Base-by-base conservation (phyloP, 495 filamentous ascomycete genomes). In the Aspergillus wentii region DNA sequence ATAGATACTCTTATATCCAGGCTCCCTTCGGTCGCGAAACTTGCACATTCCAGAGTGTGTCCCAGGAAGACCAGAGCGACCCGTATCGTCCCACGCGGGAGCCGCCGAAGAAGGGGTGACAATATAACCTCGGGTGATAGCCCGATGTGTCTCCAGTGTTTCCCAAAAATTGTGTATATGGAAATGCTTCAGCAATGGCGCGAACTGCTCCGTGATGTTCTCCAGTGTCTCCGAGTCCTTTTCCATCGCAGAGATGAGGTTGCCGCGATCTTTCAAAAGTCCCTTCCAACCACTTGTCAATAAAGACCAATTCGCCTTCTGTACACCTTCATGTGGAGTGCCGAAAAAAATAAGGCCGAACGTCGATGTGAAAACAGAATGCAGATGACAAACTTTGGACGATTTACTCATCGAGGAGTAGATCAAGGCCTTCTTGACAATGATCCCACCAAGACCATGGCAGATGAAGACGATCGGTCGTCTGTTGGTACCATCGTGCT, bases 101-200 rank as follows among this genome's bases (percentile, higher is more conserved):
- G 26, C 26, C 14, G 26, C 26, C 26, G 26, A 29, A n/a, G 4
- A n/a, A 4, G 4, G 10, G 11, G 26, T 4, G 10, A 29, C 26
- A 29, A 29, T 13, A 29, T 5, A n/a, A n/a, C 14, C 26, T 13
- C 4, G 14, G 11, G 4, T 29, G 3, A 5, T 19, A 7, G 18
- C 15, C 14, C 20, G 30, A 19, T 34, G 18, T 26, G 46, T 59
- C 27, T 44, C 32, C 13, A 48, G 38, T 35, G 55, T 43, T 40
- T 65, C 61, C 63, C 61, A 65, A 37, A 68, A 63, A 40, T 54
- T 56, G 40, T 48, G 60, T 8, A 64, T 49, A 17, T 51, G 51
- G 26, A 68, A 57, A 9, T 56, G 44, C 39, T 54, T 53, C 55
- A 64, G 52, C 13, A 64, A 40, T n/a, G 62, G 57, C 3, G 40